These are phyloP conservation scores for Herpomyces periplanetae DNA, from an alignment of 2,329 filamentous ascomycete species.

Conservation along the genomic window DNA sequence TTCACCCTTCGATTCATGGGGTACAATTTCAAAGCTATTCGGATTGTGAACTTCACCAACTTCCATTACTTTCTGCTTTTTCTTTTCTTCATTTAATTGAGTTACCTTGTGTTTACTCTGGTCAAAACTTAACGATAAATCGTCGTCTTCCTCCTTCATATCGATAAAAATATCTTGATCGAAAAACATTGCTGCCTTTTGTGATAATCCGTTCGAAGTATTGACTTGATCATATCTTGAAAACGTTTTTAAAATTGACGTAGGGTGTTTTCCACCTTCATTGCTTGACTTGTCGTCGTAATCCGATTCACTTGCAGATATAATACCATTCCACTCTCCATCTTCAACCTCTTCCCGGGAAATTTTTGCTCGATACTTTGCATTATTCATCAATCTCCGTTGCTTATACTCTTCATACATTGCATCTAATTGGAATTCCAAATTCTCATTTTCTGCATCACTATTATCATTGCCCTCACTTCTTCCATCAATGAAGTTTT, in stretches of 20 bases:
- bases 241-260: constrained; percentile 15
- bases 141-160: no score
- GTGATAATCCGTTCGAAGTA: constrained; percentile 24
- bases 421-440: constrained; percentile 49
- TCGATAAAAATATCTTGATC: constrained; percentile 75
- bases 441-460: constrained; percentile 37
- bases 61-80: constrained; percentile 1
- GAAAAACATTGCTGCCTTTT: constrained; percentile 56
- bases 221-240: constrained; percentile 17
- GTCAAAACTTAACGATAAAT: constrained; percentile 5
- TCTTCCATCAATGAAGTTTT: no score
- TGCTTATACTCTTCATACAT: constrained; percentile 64
- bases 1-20: constrained; percentile 7
- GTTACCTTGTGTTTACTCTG: neutral
- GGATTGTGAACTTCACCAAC: no score
- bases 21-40: constrained; percentile 22
- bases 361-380: constrained; percentile 66
- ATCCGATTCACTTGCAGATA: constrained; percentile 18
- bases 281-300: constrained; percentile 8
- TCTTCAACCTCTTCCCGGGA: constrained; percentile 40
- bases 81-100: constrained; percentile 3
- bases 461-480: constrained; percentile 16
- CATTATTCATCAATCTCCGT: constrained; percentile 33
- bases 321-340: constrained; percentile 66
- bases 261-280: constrained; percentile 7